Conservation (phyloP, 192 early-diverging fungal genomes). For the Obelidium mucronatum region DNA sequence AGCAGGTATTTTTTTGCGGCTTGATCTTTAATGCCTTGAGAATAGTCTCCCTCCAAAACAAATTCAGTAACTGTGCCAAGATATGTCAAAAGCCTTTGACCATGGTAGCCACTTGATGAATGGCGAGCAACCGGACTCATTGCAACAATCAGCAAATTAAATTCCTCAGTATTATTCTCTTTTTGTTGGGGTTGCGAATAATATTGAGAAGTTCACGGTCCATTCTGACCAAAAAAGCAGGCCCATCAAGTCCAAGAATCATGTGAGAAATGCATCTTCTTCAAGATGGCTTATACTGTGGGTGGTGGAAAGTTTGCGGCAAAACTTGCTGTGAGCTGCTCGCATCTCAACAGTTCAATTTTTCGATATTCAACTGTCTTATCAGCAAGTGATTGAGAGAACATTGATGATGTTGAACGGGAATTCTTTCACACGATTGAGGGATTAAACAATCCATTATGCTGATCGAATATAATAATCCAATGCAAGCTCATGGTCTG, state of each 20-base stretch:
- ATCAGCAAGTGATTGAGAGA: not conserved
- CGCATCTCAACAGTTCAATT: slow-evolving; percentile 14
- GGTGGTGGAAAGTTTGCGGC: not conserved
- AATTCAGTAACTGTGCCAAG: not conserved
- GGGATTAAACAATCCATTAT: slow-evolving; percentile 28
- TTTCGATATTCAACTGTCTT: slow-evolving; percentile 28
- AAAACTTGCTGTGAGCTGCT: slow-evolving; percentile 21
- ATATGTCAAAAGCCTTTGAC: not conserved
- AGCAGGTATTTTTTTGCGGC: slow-evolving; percentile 4
- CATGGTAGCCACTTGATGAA: slow-evolving; percentile 9
- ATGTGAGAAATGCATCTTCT: slow-evolving; percentile 9
- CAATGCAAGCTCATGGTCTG: slow-evolving; percentile 1
- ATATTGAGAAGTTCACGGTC: slow-evolving; percentile 19
- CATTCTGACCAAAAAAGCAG: slow-evolving; percentile 11
- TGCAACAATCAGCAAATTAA: slow-evolving; percentile 24
- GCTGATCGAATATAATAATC: slow-evolving; percentile 34
- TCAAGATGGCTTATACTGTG: not conserved
- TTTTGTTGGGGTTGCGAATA: slow-evolving; percentile 3
- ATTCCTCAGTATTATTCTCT: not conserved
- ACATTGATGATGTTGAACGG: slow-evolving; percentile 26
- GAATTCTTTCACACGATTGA: not conserved
- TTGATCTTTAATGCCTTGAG: not conserved
- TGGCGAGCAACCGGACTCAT: slow-evolving; percentile 30
- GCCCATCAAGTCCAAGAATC: slow-evolving; percentile 16
- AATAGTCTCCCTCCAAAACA: not conserved